Conservation (phyloP, 139 green algal genomes). For the Chlorella sp. region DNA sequence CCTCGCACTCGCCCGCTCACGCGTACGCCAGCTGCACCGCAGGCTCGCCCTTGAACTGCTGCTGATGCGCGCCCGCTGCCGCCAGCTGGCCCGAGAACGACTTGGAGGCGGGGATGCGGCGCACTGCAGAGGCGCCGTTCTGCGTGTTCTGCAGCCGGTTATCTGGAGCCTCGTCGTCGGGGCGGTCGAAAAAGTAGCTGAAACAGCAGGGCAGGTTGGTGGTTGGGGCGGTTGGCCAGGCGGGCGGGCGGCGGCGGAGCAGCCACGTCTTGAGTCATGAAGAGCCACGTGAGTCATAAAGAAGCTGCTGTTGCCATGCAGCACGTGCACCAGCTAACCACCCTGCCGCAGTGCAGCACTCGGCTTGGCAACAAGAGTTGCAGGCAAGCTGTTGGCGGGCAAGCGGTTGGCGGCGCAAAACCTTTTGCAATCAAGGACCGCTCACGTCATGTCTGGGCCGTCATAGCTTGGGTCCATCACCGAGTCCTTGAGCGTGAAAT, state of each 20-base stretch:
- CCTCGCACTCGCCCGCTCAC: not conserved
- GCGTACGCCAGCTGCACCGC: not conserved
- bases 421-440: too few species aligned
- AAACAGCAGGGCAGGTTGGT: not conserved
- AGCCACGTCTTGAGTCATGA: too few species aligned
- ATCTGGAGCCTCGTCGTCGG: conserved; percentile 13
- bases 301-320: too few species aligned
- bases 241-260: too few species aligned
- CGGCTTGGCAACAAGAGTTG: too few species aligned
- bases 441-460: conserved; percentile 66
- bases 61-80: not conserved
- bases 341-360: too few species aligned
- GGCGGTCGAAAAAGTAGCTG: conserved; percentile 23
- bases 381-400: too few species aligned
- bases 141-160: not conserved
- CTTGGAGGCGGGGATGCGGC: conserved; percentile 10
- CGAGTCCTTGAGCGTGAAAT: conserved; percentile 68
- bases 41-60: not conserved
- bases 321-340: too few species aligned
- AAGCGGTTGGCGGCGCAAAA: too few species aligned
- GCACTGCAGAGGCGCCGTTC: not conserved
- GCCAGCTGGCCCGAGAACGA: conserved; percentile 4
- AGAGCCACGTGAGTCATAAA: too few species aligned
- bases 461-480: conserved; percentile 81
- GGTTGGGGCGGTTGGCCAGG: not conserved